Evolutionary conservation across 2,329 filamentous ascomycete species (phyloP).

Genomic region (Ambrosiella xylebori): DNA sequence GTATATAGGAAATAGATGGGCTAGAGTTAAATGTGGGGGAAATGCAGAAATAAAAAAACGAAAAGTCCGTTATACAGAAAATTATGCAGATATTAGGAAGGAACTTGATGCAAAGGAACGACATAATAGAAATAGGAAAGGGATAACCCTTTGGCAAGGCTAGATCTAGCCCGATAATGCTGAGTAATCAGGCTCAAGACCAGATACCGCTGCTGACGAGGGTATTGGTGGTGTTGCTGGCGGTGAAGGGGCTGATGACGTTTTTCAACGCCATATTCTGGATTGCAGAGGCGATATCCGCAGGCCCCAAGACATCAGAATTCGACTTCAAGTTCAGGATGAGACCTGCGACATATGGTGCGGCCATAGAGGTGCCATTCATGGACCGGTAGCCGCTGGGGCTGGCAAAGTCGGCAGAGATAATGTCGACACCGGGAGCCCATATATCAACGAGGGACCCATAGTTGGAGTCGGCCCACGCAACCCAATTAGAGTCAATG

Average conservation of each 20-base stretch:
- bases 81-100: background rate
- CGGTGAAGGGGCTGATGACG: conserved; percentile 6
- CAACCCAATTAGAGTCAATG: conserved; percentile 19
- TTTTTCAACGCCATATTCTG: conserved; percentile 1
- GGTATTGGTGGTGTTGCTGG: background rate
- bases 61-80: background rate
- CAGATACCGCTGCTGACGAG: conserved; percentile 8
- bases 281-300: conserved; percentile 1
- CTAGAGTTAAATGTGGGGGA: background rate
- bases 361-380: conserved; percentile 36
- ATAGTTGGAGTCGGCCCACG: conserved; percentile 27
- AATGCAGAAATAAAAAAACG: conserved; percentile 2
- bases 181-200: background rate
- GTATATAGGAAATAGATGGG: background rate
- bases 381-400: conserved; percentile 22
- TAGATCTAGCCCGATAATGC: too few relatives aligned
- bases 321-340: conserved; percentile 10
- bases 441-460: conserved; percentile 28
- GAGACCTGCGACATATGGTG: conserved; percentile 4
- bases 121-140: too few relatives aligned
- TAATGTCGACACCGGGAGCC: conserved; percentile 26
- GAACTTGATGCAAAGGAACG: background rate
- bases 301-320: conserved; percentile 1
- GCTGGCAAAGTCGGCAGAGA: conserved; percentile 27
- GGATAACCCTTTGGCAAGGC: too few relatives aligned